A percentile compares a stretch with the other conserved stretches of the same genome.
phyloP scores from a whole-genome alignment of 352 stramenopile genomes.

The Phytopythium litorale region DNA sequence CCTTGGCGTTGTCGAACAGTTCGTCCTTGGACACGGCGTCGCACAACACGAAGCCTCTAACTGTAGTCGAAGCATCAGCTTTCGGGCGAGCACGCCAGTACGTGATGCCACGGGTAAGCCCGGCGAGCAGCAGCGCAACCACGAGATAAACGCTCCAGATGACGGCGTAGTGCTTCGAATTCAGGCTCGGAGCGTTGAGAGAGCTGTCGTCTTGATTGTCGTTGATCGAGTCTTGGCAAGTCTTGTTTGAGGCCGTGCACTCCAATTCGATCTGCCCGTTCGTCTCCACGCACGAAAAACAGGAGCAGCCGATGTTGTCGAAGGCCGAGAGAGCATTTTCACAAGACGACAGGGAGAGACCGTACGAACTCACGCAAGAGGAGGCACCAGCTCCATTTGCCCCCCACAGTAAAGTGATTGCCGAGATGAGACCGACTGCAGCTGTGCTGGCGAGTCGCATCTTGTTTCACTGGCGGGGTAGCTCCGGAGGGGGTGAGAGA shows the following conservation, averaged over 20 bases:
- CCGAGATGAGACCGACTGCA: not conserved
- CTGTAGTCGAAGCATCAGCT: not conserved
- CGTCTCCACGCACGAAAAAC: constrained; percentile 10
- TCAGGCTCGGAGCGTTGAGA: constrained; percentile 6
- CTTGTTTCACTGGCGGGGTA: not conserved
- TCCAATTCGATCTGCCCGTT: constrained; percentile 7
- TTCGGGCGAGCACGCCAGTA: not conserved
- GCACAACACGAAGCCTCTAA: not conserved
- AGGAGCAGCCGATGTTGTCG: constrained; percentile 7
- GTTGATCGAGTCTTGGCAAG: not conserved
- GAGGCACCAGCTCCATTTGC: not conserved
- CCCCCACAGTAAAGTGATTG: not conserved
- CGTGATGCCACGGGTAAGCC: constrained; percentile 1
- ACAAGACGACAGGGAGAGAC: constrained; percentile 5
- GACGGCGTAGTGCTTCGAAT: constrained; percentile 6
- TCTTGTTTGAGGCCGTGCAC: constrained; percentile 10
- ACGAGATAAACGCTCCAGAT: constrained; percentile 14
- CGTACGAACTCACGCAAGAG: not conserved
- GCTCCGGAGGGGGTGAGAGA: not conserved
- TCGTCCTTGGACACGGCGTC: constrained; percentile 4
- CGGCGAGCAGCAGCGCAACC: constrained; percentile 8
- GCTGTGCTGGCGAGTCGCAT: not conserved
- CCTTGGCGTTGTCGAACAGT: constrained; percentile 3
- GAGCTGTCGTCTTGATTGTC: not conserved
- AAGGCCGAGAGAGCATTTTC: constrained; percentile 8